Percentiles rank a stretch among this genome's conserved stretches.
phyloP scores from a whole-genome alignment of 805 yeast genomes.

The Cyberlindnera amylophila region DNA sequence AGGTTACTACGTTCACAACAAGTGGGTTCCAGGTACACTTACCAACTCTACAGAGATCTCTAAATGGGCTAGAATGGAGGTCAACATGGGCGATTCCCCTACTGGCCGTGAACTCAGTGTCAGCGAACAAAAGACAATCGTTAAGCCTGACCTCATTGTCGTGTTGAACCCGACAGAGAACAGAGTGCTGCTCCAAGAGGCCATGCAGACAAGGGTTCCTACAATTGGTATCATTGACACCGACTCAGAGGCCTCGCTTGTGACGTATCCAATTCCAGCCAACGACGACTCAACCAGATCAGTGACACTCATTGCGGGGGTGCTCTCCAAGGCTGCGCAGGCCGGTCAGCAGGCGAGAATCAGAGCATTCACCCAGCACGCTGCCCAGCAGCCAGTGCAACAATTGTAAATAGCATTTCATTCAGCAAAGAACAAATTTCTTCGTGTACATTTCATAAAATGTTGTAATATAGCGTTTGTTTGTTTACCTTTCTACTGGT shows the following conservation, averaged over 20 bases:
- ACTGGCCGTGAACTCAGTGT: conserved; percentile 56
- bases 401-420: neutral
- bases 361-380: conserved; percentile 10
- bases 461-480: too few species aligned
- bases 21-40: conserved; percentile 95
- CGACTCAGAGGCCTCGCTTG: conserved; percentile 82
- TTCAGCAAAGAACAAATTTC: too few species aligned
- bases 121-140: conserved; percentile 46
- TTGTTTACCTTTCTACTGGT: too few species aligned
- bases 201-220: conserved; percentile 78
- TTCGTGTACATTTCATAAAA: too few species aligned
- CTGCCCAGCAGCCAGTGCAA: neutral
- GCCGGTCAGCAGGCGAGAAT: conserved; percentile 51
- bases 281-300: conserved; percentile 90
- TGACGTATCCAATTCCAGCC: conserved; percentile 94
- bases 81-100: conserved; percentile 67
- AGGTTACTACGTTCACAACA: conserved; percentile 76
- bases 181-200: conserved; percentile 75
- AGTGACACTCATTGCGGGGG: conserved; percentile 74
- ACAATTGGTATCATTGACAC: conserved; percentile 94
- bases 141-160: conserved; percentile 87
- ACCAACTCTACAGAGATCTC: conserved; percentile 76
- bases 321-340: conserved; percentile 81
- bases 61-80: conserved; percentile 64
- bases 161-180: conserved; percentile 86